phyloP scores from a whole-genome alignment of 768 basidiomycete genomes.

The Tephrocybe sp. region DNA sequence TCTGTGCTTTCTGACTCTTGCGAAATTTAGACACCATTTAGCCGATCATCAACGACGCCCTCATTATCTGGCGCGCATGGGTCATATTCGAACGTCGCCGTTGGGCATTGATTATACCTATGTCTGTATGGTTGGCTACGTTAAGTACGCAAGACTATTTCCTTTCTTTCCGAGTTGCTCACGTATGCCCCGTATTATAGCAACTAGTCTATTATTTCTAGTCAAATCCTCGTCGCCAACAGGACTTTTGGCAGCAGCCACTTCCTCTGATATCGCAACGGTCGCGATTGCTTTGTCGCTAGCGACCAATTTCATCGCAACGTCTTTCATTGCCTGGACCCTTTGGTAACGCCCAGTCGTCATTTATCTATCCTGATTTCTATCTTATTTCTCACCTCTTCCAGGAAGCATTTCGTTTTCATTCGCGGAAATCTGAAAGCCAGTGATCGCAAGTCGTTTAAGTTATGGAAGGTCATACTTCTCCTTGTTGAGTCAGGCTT shows the following conservation, averaged over 20 bases:
- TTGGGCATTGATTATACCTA: background rate
- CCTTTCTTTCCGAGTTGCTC: too few relatives aligned
- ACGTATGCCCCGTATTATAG: background rate
- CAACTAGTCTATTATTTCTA: background rate
- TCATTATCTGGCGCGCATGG: slow-evolving; percentile 4
- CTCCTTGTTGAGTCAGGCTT: too few relatives aligned
- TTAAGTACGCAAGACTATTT: background rate
- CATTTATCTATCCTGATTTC: background rate
- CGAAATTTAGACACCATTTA: background rate
- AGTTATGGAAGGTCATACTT: too few relatives aligned
- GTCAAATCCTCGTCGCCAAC: too few relatives aligned
- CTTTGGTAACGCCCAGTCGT: background rate
- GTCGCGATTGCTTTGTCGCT: background rate
- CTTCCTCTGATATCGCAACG: too few relatives aligned
- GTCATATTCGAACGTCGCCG: background rate
- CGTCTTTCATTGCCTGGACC: background rate
- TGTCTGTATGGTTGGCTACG: background rate
- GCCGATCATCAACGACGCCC: slow-evolving; percentile 1
- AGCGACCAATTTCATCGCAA: background rate
- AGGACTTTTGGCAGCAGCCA: background rate
- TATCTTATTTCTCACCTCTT: background rate
- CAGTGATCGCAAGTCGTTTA: background rate
- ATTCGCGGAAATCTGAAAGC: background rate
- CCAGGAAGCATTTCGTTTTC: background rate
- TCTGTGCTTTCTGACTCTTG: background rate